A percentile compares a stretch with the other conserved stretches of the same genome.
Evolutionary conservation across 768 basidiomycete species (phyloP).

Genomic region (Boletus reticulatus): DNA sequence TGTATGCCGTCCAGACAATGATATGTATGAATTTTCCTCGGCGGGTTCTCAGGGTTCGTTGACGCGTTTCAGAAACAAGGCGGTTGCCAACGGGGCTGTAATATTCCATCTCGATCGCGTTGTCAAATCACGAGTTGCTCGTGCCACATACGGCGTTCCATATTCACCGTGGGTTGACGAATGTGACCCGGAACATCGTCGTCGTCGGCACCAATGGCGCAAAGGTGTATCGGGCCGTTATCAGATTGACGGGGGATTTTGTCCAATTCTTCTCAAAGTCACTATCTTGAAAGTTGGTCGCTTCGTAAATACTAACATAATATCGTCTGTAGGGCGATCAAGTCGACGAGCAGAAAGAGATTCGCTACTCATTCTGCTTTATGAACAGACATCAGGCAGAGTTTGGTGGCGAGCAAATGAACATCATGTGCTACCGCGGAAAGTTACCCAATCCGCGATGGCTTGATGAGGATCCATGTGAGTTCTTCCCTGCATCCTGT

Average conservation of each 20-base stretch:
- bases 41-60: not conserved
- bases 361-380: not conserved
- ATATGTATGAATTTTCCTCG: not conserved
- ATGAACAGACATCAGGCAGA: too few species aligned
- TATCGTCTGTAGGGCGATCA: not conserved
- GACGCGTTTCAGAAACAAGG: conserved; percentile 1
- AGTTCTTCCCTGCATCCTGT: not conserved
- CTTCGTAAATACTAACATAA: not conserved
- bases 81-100: conserved; percentile 9
- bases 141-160: not conserved
- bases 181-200: conserved; percentile 3
- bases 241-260: not conserved
- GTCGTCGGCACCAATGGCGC: not conserved
- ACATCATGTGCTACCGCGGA: conserved; percentile 1
- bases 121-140: conserved; percentile 3
- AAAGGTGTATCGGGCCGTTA: not conserved
- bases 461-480: conserved; percentile 7
- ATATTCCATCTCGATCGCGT: not conserved
- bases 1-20: conserved; percentile 4
- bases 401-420: not conserved
- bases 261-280: conserved; percentile 1
- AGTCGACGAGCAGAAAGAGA: not conserved
- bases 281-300: not conserved
- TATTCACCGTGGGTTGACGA: not conserved
- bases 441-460: not conserved